Evolutionary conservation across 2,329 filamentous ascomycete species (phyloP), one percentile per base, ranked within the genome.

Genomic region (Dryadomyces quercivorus): DNA sequence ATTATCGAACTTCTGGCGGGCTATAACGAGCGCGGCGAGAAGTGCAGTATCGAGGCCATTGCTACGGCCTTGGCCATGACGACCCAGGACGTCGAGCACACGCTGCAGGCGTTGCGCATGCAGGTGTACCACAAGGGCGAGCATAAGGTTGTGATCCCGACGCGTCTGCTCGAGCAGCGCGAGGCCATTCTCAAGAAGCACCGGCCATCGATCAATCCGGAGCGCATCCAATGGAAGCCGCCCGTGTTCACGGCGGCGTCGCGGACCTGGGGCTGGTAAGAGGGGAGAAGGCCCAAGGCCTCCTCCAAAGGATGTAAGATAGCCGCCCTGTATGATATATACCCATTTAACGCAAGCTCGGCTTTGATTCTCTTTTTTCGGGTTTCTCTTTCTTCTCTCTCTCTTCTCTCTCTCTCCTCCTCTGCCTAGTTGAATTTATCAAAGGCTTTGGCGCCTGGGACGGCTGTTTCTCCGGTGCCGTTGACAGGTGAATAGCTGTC

Each of bases 71-170:
- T 93, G 9, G 86, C 91, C 2, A 97, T 98, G 92, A 97, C 92
- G n/a, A 91, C 90, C 6, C 89, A 90, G 63, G 93, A 98, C 66
- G 92, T 98, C 15, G 83, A 97, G 68, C 90, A 96, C 67, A 97
- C 93, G 0, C 71, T 98, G 52, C 90, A 96, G 66, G 91, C 91
- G 55, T 75, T 96, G 57, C 93, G 92, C 66, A 95, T 98, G 88
- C 81, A 97, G 65, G 81, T 93, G 48, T 97, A 97, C 66, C 89
- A 91, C 63, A 95, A 95, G 75, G 91, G 91, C 60, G 91, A 95
- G 65, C 93, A 97, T 75, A 92, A 97, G 67, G 88, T 98, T 61
- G 89, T 97, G 22, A 76, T 98, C 36, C 91, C 92, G 0, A 86
- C 93, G 59, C 84, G 88, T 57, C 78, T 95, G 52, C 76, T 96